Conservation (phyloP, 495 filamentous ascomycete species). For the Pseudomonodictys pantanalensis region DNA sequence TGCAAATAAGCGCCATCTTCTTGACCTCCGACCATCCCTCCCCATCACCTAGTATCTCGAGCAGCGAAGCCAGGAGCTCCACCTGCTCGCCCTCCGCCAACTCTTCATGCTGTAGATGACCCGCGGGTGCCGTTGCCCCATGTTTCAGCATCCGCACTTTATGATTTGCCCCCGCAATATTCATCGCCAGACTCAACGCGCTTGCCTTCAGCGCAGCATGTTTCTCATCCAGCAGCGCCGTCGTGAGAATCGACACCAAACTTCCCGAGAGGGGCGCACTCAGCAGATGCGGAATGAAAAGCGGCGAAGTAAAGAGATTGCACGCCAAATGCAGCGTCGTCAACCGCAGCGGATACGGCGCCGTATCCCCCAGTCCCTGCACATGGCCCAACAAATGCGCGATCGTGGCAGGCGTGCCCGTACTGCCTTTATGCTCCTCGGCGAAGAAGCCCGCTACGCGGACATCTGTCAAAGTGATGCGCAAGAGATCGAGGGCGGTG, state of each 20-base stretch:
- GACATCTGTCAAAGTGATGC: conserved; percentile 71
- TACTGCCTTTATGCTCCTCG: conserved; percentile 57
- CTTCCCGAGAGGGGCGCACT: conserved; percentile 31
- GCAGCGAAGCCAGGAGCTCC: conserved; percentile 69
- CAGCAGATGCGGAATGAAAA: conserved; percentile 43
- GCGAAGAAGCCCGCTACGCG: conserved; percentile 86
- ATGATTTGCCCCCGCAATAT: conserved; percentile 69
- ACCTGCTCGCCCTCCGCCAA: conserved; percentile 69
- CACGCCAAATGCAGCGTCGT: conserved; percentile 67
- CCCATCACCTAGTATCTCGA: conserved; percentile 72
- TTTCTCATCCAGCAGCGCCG: conserved; percentile 55
- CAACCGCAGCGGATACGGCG: conserved; percentile 77
- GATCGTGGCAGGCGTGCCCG: conserved; percentile 52
- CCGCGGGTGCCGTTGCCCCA: conserved; percentile 45
- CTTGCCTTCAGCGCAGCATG: conserved; percentile 62
- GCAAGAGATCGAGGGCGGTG: conserved; percentile 76
- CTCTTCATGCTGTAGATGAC: conserved; percentile 21
- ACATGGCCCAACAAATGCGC: conserved; percentile 60
- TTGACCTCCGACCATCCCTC: conserved; percentile 66
- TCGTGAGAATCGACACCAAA: conserved; percentile 51
- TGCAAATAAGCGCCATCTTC: conserved; percentile 66
- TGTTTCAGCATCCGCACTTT: conserved; percentile 56
- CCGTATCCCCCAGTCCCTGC: conserved; percentile 46
- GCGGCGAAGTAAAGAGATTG: conserved; percentile 59
- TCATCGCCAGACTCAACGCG: conserved; percentile 79